Evolutionary conservation across 139 green algal species (phyloP).

Genomic region (Tetraselmis chui): DNA sequence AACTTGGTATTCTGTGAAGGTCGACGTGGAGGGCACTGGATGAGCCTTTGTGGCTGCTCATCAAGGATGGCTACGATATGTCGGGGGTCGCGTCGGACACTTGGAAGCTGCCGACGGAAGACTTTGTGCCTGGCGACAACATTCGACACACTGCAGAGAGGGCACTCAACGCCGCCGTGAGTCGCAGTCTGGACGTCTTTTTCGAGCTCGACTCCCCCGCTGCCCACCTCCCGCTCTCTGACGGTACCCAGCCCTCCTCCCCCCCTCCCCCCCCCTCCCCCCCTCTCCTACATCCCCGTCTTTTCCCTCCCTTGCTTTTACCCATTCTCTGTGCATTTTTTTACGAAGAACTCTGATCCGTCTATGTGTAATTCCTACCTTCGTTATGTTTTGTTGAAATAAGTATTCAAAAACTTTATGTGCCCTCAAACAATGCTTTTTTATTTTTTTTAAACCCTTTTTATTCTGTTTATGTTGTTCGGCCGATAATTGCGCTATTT

Average conservation of each 20-base stretch:
- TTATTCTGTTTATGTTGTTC: too few species aligned
- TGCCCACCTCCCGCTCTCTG: background rate
- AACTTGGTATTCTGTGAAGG: too few species aligned
- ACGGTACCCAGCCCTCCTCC: background rate
- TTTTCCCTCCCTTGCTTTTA: too few species aligned
- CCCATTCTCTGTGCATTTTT: too few species aligned
- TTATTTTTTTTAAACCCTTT: too few species aligned
- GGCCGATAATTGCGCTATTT: too few species aligned
- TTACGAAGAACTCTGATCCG: too few species aligned
- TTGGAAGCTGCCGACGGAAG: background rate
- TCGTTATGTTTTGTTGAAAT: too few species aligned
- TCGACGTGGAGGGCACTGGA: background rate
- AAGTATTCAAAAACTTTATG: too few species aligned
- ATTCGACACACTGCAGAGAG: background rate
- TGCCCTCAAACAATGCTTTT: too few species aligned
- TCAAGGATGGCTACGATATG: background rate
- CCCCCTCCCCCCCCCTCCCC: too few species aligned
- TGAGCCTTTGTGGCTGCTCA: background rate
- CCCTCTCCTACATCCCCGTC: background rate
- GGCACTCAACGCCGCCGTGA: background rate
- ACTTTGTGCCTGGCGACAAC: background rate
- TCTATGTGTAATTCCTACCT: too few species aligned
- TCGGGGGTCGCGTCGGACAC: background rate
- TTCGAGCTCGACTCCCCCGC: background rate
- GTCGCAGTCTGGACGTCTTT: background rate